Percentiles rank a stretch among this genome's conserved stretches.
These are phyloP conservation scores for Nelumbo lutea DNA, from an alignment of 164 flowering plant species.

Conservation along the genomic window DNA sequence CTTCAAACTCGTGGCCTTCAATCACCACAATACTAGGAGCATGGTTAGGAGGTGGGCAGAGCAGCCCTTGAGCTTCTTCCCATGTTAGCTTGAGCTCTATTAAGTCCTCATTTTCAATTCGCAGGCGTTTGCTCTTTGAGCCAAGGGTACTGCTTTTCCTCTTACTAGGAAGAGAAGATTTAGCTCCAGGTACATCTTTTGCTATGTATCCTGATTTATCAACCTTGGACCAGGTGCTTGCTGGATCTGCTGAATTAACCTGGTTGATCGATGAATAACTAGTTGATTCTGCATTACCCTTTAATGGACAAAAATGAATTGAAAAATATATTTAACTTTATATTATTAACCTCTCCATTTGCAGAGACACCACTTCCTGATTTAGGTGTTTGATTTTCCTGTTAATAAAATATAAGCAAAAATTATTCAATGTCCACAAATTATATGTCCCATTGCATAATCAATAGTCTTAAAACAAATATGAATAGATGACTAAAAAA, in stretches of 20 bases:
- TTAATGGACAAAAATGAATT: constrained; percentile 13
- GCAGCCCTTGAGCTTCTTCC: constrained; percentile 88
- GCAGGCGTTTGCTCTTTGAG: constrained; percentile 56
- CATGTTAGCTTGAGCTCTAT: constrained; percentile 74
- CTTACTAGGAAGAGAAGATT: constrained; percentile 39
- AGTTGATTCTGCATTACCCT: constrained; percentile 17
- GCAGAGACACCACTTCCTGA: constrained; percentile 26
- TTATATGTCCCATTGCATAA: too few species aligned
- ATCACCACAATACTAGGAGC: constrained; percentile 53
- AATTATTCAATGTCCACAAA: too few species aligned
- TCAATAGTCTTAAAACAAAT: too few species aligned
- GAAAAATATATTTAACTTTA: constrained; percentile 16
- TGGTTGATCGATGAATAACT: constrained; percentile 26
- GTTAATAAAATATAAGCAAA: background rate
- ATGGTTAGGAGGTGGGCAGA: constrained; percentile 61
- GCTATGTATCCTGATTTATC: constrained; percentile 55
- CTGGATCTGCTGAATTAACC: constrained; percentile 44
- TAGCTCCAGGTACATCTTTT: constrained; percentile 45
- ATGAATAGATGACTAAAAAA: too few species aligned
- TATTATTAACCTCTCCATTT: constrained; percentile 35
- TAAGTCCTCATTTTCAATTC: constrained; percentile 52
- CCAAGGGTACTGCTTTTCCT: constrained; percentile 61
- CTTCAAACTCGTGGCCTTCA: constrained; percentile 89
- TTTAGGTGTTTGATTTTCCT: constrained; percentile 20
- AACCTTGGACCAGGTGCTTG: constrained; percentile 40